phyloP scores from a whole-genome alignment of 1,139 yeast genomes.

The Candida smagusa region DNA sequence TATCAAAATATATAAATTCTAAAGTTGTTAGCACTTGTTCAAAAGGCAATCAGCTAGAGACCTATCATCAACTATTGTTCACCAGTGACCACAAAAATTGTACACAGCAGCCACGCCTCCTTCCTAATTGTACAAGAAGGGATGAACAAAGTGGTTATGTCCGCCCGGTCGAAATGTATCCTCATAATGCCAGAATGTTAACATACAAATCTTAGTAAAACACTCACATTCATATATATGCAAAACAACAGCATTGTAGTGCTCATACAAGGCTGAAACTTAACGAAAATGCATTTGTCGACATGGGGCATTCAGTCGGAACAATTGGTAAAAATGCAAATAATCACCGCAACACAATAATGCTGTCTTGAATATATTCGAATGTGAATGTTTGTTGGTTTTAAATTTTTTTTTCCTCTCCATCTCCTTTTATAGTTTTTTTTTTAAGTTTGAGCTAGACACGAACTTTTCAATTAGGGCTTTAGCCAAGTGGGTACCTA shows the following conservation, averaged over 20 bases:
- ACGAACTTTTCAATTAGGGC: constrained; percentile 10
- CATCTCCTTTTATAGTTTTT: constrained; percentile 4
- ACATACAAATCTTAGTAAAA: constrained; percentile 3
- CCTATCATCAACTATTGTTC: constrained; percentile 63
- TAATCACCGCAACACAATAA: constrained; percentile 53
- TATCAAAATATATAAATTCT: background rate
- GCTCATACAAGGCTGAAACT: constrained; percentile 90
- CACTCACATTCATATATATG: constrained; percentile 9
- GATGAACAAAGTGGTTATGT: constrained; percentile 54
- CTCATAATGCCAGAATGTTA: constrained; percentile 34
- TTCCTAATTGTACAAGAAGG: constrained; percentile 47
- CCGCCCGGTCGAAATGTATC: constrained; percentile 80
- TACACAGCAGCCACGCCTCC: constrained; percentile 68
- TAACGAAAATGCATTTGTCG: constrained; percentile 75
- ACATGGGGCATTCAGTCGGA: constrained; percentile 75
- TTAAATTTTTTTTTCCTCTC: constrained; percentile 2
- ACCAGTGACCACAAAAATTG: constrained; percentile 56
- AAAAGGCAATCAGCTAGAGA: constrained; percentile 39
- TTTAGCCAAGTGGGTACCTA: constrained; percentile 16
- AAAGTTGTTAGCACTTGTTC: constrained; percentile 11
- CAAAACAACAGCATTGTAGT: constrained; percentile 8
- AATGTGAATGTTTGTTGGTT: constrained; percentile 4
- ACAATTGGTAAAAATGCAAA: constrained; percentile 72
- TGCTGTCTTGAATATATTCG: constrained; percentile 3
- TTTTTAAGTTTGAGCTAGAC: constrained; percentile 5